These are phyloP conservation scores for Lipomyces orientalis DNA, from an alignment of 805 yeast genomes.

Conservation along the genomic window DNA sequence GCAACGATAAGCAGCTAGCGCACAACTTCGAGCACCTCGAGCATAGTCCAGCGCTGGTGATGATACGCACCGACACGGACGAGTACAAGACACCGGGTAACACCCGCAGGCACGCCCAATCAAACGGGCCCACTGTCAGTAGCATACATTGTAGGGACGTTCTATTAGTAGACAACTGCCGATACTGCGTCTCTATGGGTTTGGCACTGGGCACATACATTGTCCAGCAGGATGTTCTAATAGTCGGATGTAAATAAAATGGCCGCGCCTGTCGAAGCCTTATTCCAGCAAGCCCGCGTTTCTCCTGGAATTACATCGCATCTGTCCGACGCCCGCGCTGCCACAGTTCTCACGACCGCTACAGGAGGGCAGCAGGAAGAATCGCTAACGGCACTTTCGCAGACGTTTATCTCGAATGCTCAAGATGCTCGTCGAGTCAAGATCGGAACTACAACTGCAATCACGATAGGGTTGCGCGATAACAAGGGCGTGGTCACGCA, in stretches of 20 bases:
- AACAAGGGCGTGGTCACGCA: slow-evolving; percentile 24
- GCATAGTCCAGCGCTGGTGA: neutral
- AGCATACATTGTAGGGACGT: neutral
- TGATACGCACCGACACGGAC: slow-evolving; percentile 4
- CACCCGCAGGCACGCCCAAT: neutral
- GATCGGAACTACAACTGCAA: slow-evolving; percentile 30
- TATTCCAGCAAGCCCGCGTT: slow-evolving; percentile 8
- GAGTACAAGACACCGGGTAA: neutral
- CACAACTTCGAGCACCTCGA: neutral
- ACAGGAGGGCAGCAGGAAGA: slow-evolving; percentile 2
- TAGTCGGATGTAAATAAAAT: neutral
- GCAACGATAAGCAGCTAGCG: neutral
- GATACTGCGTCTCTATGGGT: neutral
- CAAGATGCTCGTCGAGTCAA: slow-evolving; percentile 33
- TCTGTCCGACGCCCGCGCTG: slow-evolving; percentile 36
- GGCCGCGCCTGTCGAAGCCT: slow-evolving; percentile 15
- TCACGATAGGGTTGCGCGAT: slow-evolving; percentile 26
- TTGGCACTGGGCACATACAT: neutral
- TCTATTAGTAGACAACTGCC: neutral
- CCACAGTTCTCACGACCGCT: slow-evolving; percentile 32
- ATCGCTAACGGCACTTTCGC: slow-evolving; percentile 20
- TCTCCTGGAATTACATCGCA: slow-evolving; percentile 17
- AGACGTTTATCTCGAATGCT: slow-evolving; percentile 24
- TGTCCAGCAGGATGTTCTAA: neutral
- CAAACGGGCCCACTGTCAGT: neutral